Base-by-base conservation (phyloP, 495 filamentous ascomycete species). In the Apiosordaria backusii region DNA sequence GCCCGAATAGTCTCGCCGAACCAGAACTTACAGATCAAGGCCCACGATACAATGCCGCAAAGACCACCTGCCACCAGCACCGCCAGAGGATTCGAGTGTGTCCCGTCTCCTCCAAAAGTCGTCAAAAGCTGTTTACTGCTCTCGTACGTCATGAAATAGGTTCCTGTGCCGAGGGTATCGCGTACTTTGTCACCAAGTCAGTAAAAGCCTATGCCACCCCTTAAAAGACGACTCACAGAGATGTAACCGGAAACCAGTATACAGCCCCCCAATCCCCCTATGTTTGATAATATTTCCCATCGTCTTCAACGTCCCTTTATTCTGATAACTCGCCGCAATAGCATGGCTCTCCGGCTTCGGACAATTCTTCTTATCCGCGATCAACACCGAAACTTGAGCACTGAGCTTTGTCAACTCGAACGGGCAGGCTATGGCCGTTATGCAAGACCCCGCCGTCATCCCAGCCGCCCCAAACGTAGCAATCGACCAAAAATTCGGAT, bases 391-490 rank as follows among this genome's bases (percentile, higher is more conserved):
- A 13, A 95, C 81, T 75, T 97, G 93, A 16, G 93, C 92, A 63
- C 90, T 94, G 61, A 97, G 72, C 79, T 97, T 97, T 26, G 93
- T 95, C 67, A 97, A 82, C 78, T 97, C 93, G 74, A 97, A 97
- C 25, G 93, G 93, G 74, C 93, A 97, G 62, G 93, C 91, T 76
- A 97, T 87, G 50, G 90, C 83, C 23, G 93, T 91, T 55, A 95
- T 91, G 59, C 88, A 83, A 5, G 91, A 87, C 27, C 93, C 93
- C 29, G 93, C 88, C 25, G 88, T 86, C 62, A 89, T 87, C 40
- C 93, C 93, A 50, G 90, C 90, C 64, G 85, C 84, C 57, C 88
- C 89, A 74, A 93, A 96, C 58, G 89, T 93, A 18, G 86, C 78
- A 23, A 93, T 77, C 2, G 89, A 90, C 64, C 86, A 82, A 22